Base-by-base conservation (phyloP, 2,329 filamentous ascomycete species). In the Penicillium polonicum region DNA sequence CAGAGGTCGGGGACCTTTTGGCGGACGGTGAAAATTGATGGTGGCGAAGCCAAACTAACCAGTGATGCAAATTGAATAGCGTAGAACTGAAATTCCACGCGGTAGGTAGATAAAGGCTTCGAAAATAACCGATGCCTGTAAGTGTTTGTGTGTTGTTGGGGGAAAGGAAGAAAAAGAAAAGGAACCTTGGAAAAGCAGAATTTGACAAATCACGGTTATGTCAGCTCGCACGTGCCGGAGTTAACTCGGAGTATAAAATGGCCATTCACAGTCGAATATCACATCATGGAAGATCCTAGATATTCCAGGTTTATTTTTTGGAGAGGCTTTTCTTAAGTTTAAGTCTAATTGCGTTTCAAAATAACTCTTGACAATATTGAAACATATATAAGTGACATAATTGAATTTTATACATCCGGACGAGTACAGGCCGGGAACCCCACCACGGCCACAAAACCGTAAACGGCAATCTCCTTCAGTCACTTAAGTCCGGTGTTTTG, bases 121-220 rank as follows among this genome's bases (percentile, higher is more conserved):
- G 51, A 52, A 46, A 36, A 55, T 58, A 57, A 45, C 21, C 53
- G 53, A 56, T 56, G 53, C 53, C 53, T 52, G 27, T 7, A 8
- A 36, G 36, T 43, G 49, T 43, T 51, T 51, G 50, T 46, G 57
- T 54, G 63, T 63, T 55, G 56, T 27, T 52, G 29, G 7, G 38
- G 31, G 15, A 27, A 60, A 59, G 55, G 57, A 60, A 62, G 58
- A 65, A 63, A 49, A 60, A 64, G 64, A 60, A 59, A 57, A 61
- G 48, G 41, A 27, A 21, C 21, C 21, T 21, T 21, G 21, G 21
- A 49, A 62, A 48, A 59, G 58, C 65, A 60, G 61, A 69, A 63
- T 62, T 58, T 62, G 61, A 62, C 61, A 63, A 60, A 60, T 53
- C 65, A 59, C 49, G 62, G 60, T 65, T 64, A 68, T 57, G 59